Evolutionary conservation across 306 rosid genomes (phyloP), one percentile per base, ranked within the genome.

Genomic region (Delonix regia): DNA sequence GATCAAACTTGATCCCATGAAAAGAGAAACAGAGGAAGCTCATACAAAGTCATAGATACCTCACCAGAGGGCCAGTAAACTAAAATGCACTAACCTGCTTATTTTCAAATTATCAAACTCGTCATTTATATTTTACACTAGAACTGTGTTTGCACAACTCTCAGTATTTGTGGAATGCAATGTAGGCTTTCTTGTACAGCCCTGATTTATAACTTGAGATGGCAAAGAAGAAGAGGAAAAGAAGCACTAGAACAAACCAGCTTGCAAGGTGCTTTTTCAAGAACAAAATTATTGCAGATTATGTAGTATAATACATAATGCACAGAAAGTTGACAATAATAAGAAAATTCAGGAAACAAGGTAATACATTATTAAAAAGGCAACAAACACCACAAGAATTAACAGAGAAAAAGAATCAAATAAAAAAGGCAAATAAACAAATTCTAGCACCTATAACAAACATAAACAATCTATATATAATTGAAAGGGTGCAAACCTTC

Each of bases 401-500:
- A 36, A 25, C 64, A 57, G 25, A 71, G 72, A 71, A 62, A 60
- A 56, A 38, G 45, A 42, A 60, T 38, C 49, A 62, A 30, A 70
- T 0, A 11, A 3, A 19, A 51, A 52, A 36, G 44, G 27, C 39
- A 69, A 76, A 71, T 24, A 45, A 19, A 38, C 13, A 34, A 48
- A 72, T 67, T 15, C 71, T 49, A 56, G 36, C 41, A 44, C 45
- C 73, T 13, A 16, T 21, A 6, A 61, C 19, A 74, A 49, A 8
- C 24, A 42, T 44, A 45, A 64, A 27, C 48, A 69, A 62, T 27
- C 47, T 9, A 28, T 12, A 19, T 15, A 14, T 56, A 61, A 83
- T 14, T 27, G 57, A 52, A 38, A 14, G 78, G 73, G 67, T 64
- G 65, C 69, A 80, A 78, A 95, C 99, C 99, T 93, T 83, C 91